phyloP scores from a whole-genome alignment of 331 rosid species.

The Dryas integrifolia region DNA sequence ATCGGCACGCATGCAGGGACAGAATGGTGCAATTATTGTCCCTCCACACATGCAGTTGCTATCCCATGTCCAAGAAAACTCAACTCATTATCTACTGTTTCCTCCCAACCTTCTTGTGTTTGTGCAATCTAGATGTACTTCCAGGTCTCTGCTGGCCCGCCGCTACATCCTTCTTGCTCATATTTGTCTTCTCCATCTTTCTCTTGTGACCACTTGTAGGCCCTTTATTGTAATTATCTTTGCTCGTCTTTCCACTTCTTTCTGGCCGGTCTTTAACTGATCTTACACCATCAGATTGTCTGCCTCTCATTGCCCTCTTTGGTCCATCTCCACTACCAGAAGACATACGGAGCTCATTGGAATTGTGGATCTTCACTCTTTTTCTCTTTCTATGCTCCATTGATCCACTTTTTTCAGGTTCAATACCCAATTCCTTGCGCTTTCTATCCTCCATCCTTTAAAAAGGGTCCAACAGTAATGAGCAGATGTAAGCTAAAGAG shows the following conservation, averaged over 20 bases:
- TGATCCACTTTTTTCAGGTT: constrained; percentile 27
- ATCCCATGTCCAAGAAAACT: not conserved
- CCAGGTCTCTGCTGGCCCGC: constrained; percentile 20
- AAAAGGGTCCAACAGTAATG: constrained; percentile 10
- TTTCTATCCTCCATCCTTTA: constrained; percentile 48
- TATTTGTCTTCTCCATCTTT: constrained; percentile 26
- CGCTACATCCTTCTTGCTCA: constrained; percentile 26
- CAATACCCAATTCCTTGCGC: constrained; percentile 28
- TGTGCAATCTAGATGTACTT: constrained; percentile 33
- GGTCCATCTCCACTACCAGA: constrained; percentile 25
- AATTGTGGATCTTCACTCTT: constrained; percentile 34
- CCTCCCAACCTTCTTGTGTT: constrained; percentile 24
- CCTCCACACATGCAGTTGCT: not conserved
- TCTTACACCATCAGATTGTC: constrained; percentile 32
- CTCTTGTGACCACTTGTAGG: constrained; percentile 32
- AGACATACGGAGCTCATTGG: constrained; percentile 20
- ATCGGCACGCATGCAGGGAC: not conserved
- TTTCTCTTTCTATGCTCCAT: constrained; percentile 37
- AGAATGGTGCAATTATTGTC: not conserved
- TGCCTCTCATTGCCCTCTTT: constrained; percentile 35
- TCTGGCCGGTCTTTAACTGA: constrained; percentile 28
- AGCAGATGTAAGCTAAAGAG: constrained; percentile 1
- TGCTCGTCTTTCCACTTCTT: constrained; percentile 23
- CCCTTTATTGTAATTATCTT: constrained; percentile 27
- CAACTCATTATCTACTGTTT: not conserved